Percentiles rank a stretch among this genome's conserved stretches.
Conservation (phyloP, 768 basidiomycete species). For the Naematelia encephala region DNA sequence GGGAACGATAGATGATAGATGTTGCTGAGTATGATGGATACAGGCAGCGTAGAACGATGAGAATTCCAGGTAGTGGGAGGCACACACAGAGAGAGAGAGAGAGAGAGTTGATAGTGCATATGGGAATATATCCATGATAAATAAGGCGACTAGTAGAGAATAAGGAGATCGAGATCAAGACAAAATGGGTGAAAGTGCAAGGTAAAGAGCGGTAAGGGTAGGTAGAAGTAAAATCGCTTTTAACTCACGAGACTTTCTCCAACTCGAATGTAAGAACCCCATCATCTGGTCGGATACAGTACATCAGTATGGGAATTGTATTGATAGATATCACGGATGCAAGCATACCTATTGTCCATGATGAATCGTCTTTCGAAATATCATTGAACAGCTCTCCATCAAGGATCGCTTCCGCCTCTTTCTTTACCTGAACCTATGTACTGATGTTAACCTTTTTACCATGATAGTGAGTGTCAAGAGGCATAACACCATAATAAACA, state of each 20-base stretch:
- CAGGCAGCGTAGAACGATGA: too few relatives aligned
- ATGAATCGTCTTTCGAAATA: slow-evolving; percentile 92
- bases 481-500: slow-evolving; percentile 46
- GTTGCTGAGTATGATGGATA: too few relatives aligned
- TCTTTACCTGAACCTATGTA: slow-evolving; percentile 61
- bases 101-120: too few relatives aligned
- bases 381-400: slow-evolving; percentile 89
- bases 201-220: too few relatives aligned
- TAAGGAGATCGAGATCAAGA: too few relatives aligned
- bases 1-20: background rate
- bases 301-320: slow-evolving; percentile 4
- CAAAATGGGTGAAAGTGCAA: too few relatives aligned
- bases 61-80: too few relatives aligned
- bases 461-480: background rate
- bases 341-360: slow-evolving; percentile 87
- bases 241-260: slow-evolving; percentile 45
- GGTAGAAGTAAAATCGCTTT: background rate
- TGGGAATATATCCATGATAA: too few relatives aligned
- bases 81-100: too few relatives aligned
- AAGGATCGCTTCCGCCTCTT: slow-evolving; percentile 70
- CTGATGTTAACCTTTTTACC: background rate
- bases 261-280: slow-evolving; percentile 46
- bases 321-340: background rate
- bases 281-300: slow-evolving; percentile 28
- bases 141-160: too few relatives aligned